Base-by-base conservation (phyloP, 805 yeast genomes). In the Barnettozyma vustinii region DNA sequence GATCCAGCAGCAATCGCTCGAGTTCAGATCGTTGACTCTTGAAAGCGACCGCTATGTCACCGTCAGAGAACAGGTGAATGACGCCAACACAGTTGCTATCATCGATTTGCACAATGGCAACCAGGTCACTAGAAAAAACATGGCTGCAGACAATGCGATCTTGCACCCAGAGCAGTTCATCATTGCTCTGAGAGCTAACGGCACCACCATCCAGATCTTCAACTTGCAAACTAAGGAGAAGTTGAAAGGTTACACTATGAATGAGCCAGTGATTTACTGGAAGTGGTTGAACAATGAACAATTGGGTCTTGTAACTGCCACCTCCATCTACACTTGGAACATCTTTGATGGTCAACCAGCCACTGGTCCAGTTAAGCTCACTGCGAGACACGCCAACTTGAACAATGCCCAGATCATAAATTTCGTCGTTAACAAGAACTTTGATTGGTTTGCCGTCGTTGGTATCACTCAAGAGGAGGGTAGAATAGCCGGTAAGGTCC, bases 121-220 rank as follows among this genome's bases (percentile, higher is more conserved):
- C 69, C 78, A 80, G 59, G 81, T 91, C 52, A 84, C 87, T 20
- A 83, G 95, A 64, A 92, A 94, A 70, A 86, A 87, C 67, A 94
- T 94, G 96, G 79, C 87, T 48, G 99, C 99, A 41, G 99, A 94
- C 70, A 87, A 90, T 54, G 98, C 97, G 45, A 94, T 94, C 64
- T 83, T 94, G 94, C 95, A 90, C 68, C 98, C 99, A 32, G 63
- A 71, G n/a, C 81, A 84, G 67, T 82, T 85, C 69, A 89, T 91
- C 54, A 90, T 94, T 59, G 89, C 97, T 15, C 80, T 94, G 56
- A 81, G 98, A 64, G 98, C 98, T 40, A 94, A 90, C 63, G 97
- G 97, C 57, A 90, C 97, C 44, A 91, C 97, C 37, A 79, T 94
- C 53, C 99, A 90, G 71, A 87, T 94, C 57, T 95, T 94, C 72